These are phyloP conservation scores for Tillandsia fasciculata DNA, from an alignment of 176 grass and related monocot genomes.

Conservation along the genomic window DNA sequence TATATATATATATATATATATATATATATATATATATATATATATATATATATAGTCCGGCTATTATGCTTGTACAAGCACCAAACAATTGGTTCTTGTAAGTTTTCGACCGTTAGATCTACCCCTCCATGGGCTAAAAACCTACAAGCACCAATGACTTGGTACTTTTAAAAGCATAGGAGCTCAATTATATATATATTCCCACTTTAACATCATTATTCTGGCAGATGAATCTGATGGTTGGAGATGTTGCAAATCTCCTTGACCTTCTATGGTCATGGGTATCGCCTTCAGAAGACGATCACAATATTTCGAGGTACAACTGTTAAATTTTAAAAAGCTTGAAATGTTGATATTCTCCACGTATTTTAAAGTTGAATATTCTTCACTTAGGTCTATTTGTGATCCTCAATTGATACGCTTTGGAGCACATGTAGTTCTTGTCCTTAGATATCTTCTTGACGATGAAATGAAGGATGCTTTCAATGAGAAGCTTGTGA, in stretches of 20 bases:
- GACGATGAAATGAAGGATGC: constrained; percentile 69
- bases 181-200: background rate
- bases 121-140: too few species aligned
- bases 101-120: too few species aligned
- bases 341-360: background rate
- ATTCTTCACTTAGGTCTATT: constrained; percentile 38
- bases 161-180: too few species aligned
- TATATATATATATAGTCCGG: too few species aligned
- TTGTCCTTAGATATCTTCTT: constrained; percentile 72
- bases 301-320: constrained; percentile 53
- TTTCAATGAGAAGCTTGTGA: constrained; percentile 66
- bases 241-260: constrained; percentile 66
- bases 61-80: too few species aligned
- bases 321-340: constrained; percentile 6
- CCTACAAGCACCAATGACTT: too few species aligned
- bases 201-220: constrained; percentile 11
- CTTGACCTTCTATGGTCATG: constrained; percentile 92
- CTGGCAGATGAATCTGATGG: constrained; percentile 85
- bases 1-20: too few species aligned
- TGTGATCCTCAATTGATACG: constrained; percentile 80
- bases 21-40: too few species aligned
- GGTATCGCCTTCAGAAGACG: constrained; percentile 63
- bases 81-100: too few species aligned
- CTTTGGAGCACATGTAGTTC: constrained; percentile 86
- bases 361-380: constrained; percentile 12